phyloP scores from a whole-genome alignment of 108 stramenopile species.

The Nannochloropsis salina region DNA sequence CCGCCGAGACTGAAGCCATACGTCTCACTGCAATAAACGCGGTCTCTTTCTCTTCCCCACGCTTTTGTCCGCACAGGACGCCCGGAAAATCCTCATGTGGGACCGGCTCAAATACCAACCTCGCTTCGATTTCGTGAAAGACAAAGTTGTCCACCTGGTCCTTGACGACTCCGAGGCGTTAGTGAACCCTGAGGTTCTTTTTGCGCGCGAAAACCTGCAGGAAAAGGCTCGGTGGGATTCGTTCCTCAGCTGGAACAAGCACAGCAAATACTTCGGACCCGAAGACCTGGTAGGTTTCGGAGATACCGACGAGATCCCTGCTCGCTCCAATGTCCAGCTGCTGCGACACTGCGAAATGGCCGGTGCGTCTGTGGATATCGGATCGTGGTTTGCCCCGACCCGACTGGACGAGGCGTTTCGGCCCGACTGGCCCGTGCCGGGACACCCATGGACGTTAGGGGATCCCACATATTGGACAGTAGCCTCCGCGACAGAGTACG shows the following conservation, averaged over 20 bases:
- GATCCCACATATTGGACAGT: background rate
- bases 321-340: background rate
- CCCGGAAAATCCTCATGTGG: background rate
- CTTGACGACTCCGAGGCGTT: background rate
- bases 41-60: no score
- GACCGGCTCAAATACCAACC: background rate
- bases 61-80: background rate
- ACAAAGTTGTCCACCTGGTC: background rate
- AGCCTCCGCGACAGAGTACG: background rate
- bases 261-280: background rate
- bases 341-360: background rate
- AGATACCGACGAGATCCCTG: background rate
- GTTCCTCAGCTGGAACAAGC: background rate
- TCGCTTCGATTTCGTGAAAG: background rate
- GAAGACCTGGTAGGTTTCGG: background rate
- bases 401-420: background rate
- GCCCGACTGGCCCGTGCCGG: background rate
- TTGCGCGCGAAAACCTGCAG: background rate
- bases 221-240: background rate
- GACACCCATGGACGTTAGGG: background rate
- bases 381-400: background rate
- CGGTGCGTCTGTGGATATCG: background rate
- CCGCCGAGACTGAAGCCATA: no score
- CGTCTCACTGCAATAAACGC: no score
- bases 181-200: background rate